Base-by-base conservation (phyloP, 2,329 filamentous ascomycete genomes). In the Nectriaceae sp. region DNA sequence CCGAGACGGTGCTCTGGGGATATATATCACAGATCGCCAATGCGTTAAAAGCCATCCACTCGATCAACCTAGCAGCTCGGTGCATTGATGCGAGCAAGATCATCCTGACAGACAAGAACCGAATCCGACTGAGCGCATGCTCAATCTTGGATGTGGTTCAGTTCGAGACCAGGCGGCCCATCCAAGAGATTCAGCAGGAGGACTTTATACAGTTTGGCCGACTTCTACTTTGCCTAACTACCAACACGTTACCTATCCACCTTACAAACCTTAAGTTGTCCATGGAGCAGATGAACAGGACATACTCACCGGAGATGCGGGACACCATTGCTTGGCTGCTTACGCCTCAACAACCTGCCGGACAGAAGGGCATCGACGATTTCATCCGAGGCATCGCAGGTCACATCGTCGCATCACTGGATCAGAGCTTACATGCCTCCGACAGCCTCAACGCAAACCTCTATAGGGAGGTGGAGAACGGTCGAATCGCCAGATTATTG, bases 21-120 rank as follows among this genome's bases (percentile, higher is more conserved):
- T 99, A 97, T 66, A 84, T 97, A 51, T 88, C 92, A 5, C 94
- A 99, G 68, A 87, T 99, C 52, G 86, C 90, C 33, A 94, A 88
- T 55, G 94, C 90, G 1, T 75, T 99, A 29, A 93, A 90, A 65
- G 82, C 88, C 0, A 93, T 99, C 33, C 94, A 99, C 65, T 78
- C 80, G 11, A 82, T 80, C 46, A 88, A 89, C 18, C 77, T 97
- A 35, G 93, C 94, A 19, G 93, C 92, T 31, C 83, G 92, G 41
- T 87, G 93, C 44, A 84, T 99, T 39, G 90, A 94, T 50, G 79
- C 89, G 11, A 93, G 84, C 70, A 97, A 97, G 68, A 86, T 99
- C 48, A 79, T 99, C 15, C 66, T 97, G 19, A 97, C 93, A 0
- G 88, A 90, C 38, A 96, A 93, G 71, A 94, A 93, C 64, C 87